Percentiles rank a stretch among this genome's conserved stretches.
Conservation (phyloP, 1,284 basidiomycete genomes). For the Ganoderma sp. region DNA sequence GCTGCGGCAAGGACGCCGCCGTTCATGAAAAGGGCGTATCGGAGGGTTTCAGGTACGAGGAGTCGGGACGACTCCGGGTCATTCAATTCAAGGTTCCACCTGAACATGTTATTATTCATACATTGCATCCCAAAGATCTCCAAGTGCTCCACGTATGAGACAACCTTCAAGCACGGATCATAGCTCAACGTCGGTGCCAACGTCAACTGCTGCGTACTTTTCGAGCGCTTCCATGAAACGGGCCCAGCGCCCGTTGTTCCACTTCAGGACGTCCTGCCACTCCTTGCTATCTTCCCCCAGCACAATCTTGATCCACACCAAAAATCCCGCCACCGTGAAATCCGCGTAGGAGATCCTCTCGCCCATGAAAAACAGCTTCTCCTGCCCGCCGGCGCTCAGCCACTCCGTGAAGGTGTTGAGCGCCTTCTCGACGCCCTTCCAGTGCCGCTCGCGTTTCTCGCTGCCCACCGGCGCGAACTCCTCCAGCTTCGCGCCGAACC, state of each 20-base stretch:
- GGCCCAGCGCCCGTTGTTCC: slow-evolving; percentile 49
- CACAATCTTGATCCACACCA: slow-evolving; percentile 41
- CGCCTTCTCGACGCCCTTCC: slow-evolving; percentile 41
- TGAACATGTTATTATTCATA: background rate
- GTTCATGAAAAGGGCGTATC: background rate
- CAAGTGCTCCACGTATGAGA: background rate
- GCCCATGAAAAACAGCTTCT: slow-evolving; percentile 37
- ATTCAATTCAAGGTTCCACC: background rate
- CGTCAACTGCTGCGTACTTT: slow-evolving; percentile 37
- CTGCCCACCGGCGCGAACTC: slow-evolving; percentile 40
- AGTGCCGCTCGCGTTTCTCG: slow-evolving; percentile 36
- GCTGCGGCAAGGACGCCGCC: background rate
- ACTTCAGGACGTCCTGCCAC: slow-evolving; percentile 45
- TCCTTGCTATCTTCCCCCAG: slow-evolving; percentile 45
- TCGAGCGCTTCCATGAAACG: slow-evolving; percentile 42
- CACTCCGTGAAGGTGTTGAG: slow-evolving; percentile 41
- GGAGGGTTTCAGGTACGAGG: background rate
- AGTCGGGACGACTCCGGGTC: background rate
- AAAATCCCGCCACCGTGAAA: slow-evolving; percentile 39
- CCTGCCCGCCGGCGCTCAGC: slow-evolving; percentile 39
- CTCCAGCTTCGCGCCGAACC: slow-evolving; percentile 44
- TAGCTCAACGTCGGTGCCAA: slow-evolving; percentile 12
- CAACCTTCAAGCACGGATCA: background rate
- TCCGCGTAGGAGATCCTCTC: slow-evolving; percentile 46
- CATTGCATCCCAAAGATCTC: background rate